A percentile compares a stretch with the other conserved stretches of the same genome.
These are phyloP conservation scores for Anthostomella pinea DNA, from an alignment of 2,329 filamentous ascomycete genomes.

Conservation along the genomic window DNA sequence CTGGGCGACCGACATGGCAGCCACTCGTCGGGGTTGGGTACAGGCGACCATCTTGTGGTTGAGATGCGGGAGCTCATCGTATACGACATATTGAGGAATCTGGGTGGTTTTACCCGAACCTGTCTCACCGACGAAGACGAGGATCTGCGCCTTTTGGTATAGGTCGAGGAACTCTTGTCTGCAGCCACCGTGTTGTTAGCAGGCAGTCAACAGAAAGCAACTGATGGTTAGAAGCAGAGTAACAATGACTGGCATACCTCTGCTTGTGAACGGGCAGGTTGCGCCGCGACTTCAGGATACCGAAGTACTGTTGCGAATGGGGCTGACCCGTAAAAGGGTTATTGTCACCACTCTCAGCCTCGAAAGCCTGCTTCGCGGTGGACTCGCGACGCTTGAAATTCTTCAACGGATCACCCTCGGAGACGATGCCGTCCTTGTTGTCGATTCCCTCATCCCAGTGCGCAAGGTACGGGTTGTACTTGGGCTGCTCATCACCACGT, in stretches of 20 bases:
- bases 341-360: constrained; percentile 73
- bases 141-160: constrained; percentile 91
- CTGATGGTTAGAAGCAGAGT: background rate
- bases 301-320: constrained; percentile 82
- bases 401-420: constrained; percentile 50
- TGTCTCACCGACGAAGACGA: constrained; percentile 98
- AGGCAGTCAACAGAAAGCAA: too few relatives aligned
- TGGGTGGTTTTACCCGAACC: constrained; percentile 99
- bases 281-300: constrained; percentile 79
- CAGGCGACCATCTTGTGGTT: constrained; percentile 90
- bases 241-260: constrained; percentile 50
- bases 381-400: constrained; percentile 75
- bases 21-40: constrained; percentile 95
- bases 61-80: constrained; percentile 87
- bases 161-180: constrained; percentile 90
- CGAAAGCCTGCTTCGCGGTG: constrained; percentile 69
- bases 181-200: constrained; percentile 6
- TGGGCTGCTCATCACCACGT: constrained; percentile 29
- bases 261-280: constrained; percentile 91
- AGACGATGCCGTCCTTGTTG: constrained; percentile 34
- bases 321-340: constrained; percentile 82
- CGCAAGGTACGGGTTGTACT: constrained; percentile 82
- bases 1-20: constrained; percentile 97
- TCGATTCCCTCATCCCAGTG: constrained; percentile 69
- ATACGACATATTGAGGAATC: constrained; percentile 97